Base-by-base conservation (phyloP, 2,329 filamentous ascomycete genomes). In the Neoascochyta sp. region DNA sequence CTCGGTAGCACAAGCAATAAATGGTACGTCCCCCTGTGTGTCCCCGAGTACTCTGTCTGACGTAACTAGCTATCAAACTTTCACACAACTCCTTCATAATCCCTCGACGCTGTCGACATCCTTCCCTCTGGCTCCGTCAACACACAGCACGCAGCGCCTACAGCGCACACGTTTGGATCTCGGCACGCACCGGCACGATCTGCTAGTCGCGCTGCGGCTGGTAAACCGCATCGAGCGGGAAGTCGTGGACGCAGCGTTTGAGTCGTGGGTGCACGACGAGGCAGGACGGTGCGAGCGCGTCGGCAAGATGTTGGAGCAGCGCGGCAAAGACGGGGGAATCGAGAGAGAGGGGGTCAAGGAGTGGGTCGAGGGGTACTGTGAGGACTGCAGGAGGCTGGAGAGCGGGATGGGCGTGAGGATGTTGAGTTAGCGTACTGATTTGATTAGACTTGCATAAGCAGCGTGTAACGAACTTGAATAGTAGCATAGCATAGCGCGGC, bases 171-270 rank as follows among this genome's bases (percentile, higher is more conserved):
- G 90, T 7, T 85, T 94, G 62, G 77, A 82, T 14, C 76, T 98
- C 0, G 90, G 85, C 1, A 71, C 78, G 2, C 92, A 95, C 59
- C 76, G 92, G 3, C 87, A 98, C 60, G 88, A 96, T 55, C 70
- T 98, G 12, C 68, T 96, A 3, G 89, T 98, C 4, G 88, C 89
- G 4, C 80, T 96, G 69, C 80, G 89, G 4, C 78, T 95, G 3
- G 81, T 96, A 39, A 95, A 96, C 63, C 82, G 76, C 34, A 80
- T 96, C 16, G 92, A 96, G 69, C 75, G 76, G 36, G 88, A 95
- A 61, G 81, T 95, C 60, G 64, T 96, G 31, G 76, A 80, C 52
- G 83, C 83, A 1, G 90, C 95, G 62, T 98, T 88, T 82, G 89
- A 95, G 66, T 85, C 86, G 43, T 98, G 90, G 89, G 73, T 96